Base-by-base conservation (phyloP, 164 flowering plant species). In the Stephania yunnanensis region DNA sequence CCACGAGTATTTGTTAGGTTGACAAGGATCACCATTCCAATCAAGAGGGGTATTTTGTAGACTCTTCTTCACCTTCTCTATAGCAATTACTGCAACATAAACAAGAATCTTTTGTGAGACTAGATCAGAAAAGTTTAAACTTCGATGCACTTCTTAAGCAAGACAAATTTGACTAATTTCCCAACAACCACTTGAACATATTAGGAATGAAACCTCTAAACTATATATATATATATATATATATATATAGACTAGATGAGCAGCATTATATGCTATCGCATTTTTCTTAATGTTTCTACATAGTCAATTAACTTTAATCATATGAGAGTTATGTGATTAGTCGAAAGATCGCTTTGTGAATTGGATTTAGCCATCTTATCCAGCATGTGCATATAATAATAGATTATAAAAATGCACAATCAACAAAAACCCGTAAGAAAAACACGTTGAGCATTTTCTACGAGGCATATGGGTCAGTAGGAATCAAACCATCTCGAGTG, bases 11-110 rank as follows among this genome's bases (percentile, higher is more conserved):
- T 71, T 77, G 10, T 71, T 79, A 42, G 98, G 97, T 70, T 89
- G 74, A 81, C 98, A 94, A 70, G 98, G 98, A 85, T 94, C 98
- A 48, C 97, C 98, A 76, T 71, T 86, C 98, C 98, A 94, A 82
- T 91, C 98, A 46, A 77, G 46, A 44, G 97, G 97, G 68, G 85
- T 74, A 77, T 87, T 90, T 69, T 71, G 77, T 46, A 94, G 75
- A 73, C 83, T 84, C 1, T 70, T 76, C 82, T 73, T 91, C 68
- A 94, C 29, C 52, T 20, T 72, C 64, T 84, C 84, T 83, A 92
- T 73, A 77, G 90, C 87, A 84, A 84, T 87, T 19, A 91, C 98
- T 92, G 87, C 79, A 81, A 73, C 15, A 50, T 52, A 69, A 29
- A 74, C 53, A 63, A 17, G 63, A 42, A 79, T 69, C 15, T 22